These are phyloP conservation scores for Suhomyces faveliae DNA, from an alignment of 805 yeast genomes.

Conservation along the genomic window DNA sequence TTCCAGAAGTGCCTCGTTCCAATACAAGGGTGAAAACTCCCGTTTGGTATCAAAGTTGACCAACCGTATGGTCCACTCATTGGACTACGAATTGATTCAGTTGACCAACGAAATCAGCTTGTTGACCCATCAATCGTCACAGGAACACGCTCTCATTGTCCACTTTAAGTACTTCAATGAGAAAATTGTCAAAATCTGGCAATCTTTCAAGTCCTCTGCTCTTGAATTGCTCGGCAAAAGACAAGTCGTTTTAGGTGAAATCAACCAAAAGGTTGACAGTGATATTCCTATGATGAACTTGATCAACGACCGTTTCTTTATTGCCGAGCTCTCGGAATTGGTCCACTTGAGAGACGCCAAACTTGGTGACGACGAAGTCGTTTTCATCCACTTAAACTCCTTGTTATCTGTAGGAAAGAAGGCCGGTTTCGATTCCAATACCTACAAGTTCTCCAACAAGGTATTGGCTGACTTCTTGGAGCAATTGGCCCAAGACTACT, in stretches of 20 bases:
- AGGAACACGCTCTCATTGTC: slow-evolving; percentile 7
- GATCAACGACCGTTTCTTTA: slow-evolving; percentile 47
- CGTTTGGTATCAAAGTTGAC: slow-evolving; percentile 20
- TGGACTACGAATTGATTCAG: slow-evolving; percentile 10
- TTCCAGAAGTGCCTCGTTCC: slow-evolving; percentile 19
- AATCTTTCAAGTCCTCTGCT: slow-evolving; percentile 19
- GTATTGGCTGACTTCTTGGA: slow-evolving; percentile 25
- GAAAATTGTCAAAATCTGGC: slow-evolving; percentile 39
- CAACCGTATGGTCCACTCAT: slow-evolving; percentile 11
- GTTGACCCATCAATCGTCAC: slow-evolving; percentile 6
- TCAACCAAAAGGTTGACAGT: neutral
- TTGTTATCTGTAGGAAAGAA: slow-evolving; percentile 41
- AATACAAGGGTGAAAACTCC: slow-evolving; percentile 13
- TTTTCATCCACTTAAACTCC: slow-evolving; percentile 43
- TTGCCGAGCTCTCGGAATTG: slow-evolving; percentile 49
- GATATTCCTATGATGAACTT: slow-evolving; percentile 17
- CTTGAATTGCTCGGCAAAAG: slow-evolving; percentile 1
- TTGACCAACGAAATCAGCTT: slow-evolving; percentile 29
- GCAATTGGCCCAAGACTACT: slow-evolving; percentile 16
- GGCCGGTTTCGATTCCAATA: slow-evolving; percentile 41
- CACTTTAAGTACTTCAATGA: slow-evolving; percentile 30
- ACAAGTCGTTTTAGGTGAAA: neutral
- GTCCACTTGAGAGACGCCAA: slow-evolving; percentile 34
- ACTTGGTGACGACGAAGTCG: slow-evolving; percentile 19
- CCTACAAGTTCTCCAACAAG: slow-evolving; percentile 39